Conservation (phyloP, 2,329 filamentous ascomycete genomes). For the Trichophyton mentagrophytes region DNA sequence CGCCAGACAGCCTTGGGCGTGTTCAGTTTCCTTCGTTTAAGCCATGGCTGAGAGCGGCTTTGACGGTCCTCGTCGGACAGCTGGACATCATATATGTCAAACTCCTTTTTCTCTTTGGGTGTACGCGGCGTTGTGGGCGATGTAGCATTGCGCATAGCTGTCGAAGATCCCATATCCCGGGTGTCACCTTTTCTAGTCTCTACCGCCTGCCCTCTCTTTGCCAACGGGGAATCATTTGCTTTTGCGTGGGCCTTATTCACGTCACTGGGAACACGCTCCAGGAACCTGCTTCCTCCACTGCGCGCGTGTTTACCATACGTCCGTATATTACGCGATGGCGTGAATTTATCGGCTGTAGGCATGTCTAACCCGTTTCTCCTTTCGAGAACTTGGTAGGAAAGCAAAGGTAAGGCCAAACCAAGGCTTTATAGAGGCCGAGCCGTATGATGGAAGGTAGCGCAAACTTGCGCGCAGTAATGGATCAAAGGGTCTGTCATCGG, state of each 20-base stretch:
- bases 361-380: background rate
- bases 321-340: constrained; percentile 11
- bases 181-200: background rate
- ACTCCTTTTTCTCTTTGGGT: background rate
- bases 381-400: background rate
- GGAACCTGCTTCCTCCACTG: background rate
- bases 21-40: constrained; percentile 13
- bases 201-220: background rate
- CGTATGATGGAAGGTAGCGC: background rate
- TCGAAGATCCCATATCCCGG: background rate
- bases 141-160: background rate
- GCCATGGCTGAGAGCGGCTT: constrained; percentile 3
- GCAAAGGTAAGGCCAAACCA: background rate
- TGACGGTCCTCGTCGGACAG: constrained; percentile 19
- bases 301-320: constrained; percentile 13
- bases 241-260: background rate
- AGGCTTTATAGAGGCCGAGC: background rate
- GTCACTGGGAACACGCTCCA: background rate
- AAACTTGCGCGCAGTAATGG: background rate
- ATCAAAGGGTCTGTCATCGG: background rate
- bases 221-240: background rate
- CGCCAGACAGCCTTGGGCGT: constrained; percentile 4
- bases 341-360: constrained; percentile 2
- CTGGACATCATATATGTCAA: constrained; percentile 18
- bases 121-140: background rate